Base-by-base conservation (phyloP, 805 yeast genomes). In the Martiniozyma abietophila region DNA sequence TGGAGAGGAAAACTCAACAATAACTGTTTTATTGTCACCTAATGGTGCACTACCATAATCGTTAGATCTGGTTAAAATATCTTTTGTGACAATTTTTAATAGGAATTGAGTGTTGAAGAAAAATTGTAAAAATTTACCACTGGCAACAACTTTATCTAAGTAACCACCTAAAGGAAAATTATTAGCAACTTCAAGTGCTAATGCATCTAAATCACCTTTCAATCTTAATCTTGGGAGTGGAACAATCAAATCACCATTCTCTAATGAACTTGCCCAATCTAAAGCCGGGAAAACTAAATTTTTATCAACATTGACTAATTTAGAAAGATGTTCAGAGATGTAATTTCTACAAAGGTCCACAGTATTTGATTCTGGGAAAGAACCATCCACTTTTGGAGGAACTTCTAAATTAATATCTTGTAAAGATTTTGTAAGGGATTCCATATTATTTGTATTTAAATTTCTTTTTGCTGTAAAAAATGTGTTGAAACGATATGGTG, bases 1-100 rank as follows among this genome's bases (percentile, higher is more conserved):
- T 45, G 99, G 99, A 23, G 97, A 88, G 2, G 96, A 84, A 53
- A 92, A 92, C 60, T 92, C 99, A 48, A 92, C 70, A 29, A 86
- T 50, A 12, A 81, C 68, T 43, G 67, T 79, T 62, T 85, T 80
- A 43, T 75, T 76, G 26, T 61, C 60, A 38, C 92, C 96, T 36
- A 82, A 49, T 31, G 86, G 83, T 47, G 78, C 65, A 29, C 75
- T 61, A 46, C 98, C 98, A 57, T 74, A 92, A 25, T 67, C 61
- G 22, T 65, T 61, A 36, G 65, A 67, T 58, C 80, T 70, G 32
- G 63, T 62, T 47, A 88, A 69, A 27, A 79, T 63, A 50, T 80
- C 88, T 42, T 76, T 77, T 35, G 83, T 62, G 21, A 84, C 86
- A 38, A 79, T 61, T 43, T 76, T 69, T 57, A 69, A 74, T 44